These are phyloP conservation scores for Leptodontidium sp. DNA, from an alignment of 2,329 filamentous ascomycete genomes.

Conservation along the genomic window DNA sequence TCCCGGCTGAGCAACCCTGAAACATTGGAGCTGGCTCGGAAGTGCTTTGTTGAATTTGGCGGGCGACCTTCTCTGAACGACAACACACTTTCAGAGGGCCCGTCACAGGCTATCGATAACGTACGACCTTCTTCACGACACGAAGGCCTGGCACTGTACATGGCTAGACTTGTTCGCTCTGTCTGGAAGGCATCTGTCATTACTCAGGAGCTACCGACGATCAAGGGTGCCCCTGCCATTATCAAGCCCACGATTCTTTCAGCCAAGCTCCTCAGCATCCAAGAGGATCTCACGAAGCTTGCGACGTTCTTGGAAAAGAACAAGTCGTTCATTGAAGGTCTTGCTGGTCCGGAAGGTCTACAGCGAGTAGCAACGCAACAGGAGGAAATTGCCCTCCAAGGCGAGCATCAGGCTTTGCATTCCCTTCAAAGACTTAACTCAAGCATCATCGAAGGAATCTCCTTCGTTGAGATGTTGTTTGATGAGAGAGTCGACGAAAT, in stretches of 20 bases:
- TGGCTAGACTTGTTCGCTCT: constrained; percentile 85
- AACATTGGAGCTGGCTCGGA: constrained; percentile 83
- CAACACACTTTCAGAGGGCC: constrained; percentile 68
- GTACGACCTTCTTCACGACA: constrained; percentile 90
- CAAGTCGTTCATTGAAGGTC: constrained; percentile 87
- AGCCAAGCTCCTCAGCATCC: constrained; percentile 76
- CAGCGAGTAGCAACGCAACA: constrained; percentile 80
- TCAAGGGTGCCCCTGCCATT: constrained; percentile 60
- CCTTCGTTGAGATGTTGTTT: constrained; percentile 93
- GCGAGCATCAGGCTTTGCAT: constrained; percentile 91
- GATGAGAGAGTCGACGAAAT: constrained; percentile 94
- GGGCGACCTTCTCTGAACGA: constrained; percentile 87
- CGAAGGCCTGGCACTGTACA: constrained; percentile 85
- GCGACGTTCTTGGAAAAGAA: constrained; percentile 88
- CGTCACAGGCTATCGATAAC: constrained; percentile 76
- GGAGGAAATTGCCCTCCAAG: constrained; percentile 91
- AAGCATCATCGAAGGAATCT: constrained; percentile 94
- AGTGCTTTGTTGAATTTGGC: constrained; percentile 91
- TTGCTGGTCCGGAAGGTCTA: constrained; percentile 90
- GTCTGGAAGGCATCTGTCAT: constrained; percentile 88
- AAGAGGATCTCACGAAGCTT: constrained; percentile 81
- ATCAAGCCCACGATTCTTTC: constrained; percentile 73
- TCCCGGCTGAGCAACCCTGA: constrained; percentile 81
- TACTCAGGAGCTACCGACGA: constrained; percentile 54
- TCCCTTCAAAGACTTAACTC: constrained; percentile 85